Evolutionary conservation across 2,329 filamentous ascomycete species (phyloP).

Genomic region (Alternaria sp.): DNA sequence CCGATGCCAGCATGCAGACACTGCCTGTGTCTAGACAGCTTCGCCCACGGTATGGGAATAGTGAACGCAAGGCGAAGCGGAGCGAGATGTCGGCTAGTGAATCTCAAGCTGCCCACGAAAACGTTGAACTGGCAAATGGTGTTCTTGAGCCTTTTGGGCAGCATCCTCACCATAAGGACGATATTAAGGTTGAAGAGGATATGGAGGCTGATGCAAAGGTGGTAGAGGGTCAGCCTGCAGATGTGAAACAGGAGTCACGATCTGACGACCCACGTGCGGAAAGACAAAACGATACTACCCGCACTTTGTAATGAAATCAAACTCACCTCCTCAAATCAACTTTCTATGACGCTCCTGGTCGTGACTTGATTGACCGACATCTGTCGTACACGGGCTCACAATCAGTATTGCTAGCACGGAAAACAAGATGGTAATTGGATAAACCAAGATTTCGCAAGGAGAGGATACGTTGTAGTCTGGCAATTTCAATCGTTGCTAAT

Average conservation of each 20-base stretch:
- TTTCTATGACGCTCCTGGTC: neutral
- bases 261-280: neutral
- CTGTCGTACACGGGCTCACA: neutral
- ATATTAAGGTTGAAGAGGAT: neutral
- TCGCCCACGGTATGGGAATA: constrained; percentile 24
- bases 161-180: neutral
- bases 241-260: neutral
- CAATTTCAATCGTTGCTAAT: neutral
- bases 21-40: constrained; percentile 20
- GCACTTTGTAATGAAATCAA: neutral
- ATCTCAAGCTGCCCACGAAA: neutral
- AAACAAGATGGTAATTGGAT: neutral
- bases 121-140: neutral
- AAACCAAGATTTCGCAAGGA: constrained; percentile 2
- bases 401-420: neutral
- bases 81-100: neutral
- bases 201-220: neutral
- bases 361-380: neutral
- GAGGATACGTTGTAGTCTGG: neutral
- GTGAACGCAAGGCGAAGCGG: constrained; percentile 24
- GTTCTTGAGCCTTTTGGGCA: neutral
- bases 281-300: neutral
- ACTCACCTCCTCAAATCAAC: neutral
- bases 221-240: neutral
- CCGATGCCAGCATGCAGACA: constrained; percentile 27